Evolutionary conservation across 768 basidiomycete species (phyloP).

Genomic region (Mycena polygramma): DNA sequence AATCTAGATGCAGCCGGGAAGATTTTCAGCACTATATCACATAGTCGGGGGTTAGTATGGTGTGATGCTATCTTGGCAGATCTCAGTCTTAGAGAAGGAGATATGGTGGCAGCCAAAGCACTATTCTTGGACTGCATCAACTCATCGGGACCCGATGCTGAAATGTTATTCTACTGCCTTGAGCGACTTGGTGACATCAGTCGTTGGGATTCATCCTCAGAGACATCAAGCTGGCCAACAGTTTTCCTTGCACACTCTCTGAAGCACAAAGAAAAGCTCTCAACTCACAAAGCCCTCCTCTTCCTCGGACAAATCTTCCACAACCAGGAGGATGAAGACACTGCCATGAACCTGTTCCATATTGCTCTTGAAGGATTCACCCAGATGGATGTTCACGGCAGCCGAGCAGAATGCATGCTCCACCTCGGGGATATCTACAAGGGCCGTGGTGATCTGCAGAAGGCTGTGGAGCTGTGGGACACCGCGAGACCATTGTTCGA

Average conservation of each 20-base stretch:
- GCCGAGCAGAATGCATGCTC: conserved; percentile 2
- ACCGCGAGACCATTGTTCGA: not conserved
- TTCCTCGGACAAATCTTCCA: conserved; percentile 4
- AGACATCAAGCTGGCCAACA: not conserved
- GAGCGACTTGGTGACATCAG: not conserved
- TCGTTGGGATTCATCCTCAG: not conserved
- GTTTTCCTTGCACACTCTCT: not conserved
- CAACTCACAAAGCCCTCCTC: not conserved
- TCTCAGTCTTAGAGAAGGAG: not conserved
- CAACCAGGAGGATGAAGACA: not conserved
- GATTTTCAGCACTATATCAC: not conserved
- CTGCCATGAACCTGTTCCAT: not conserved
- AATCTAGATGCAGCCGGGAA: not conserved
- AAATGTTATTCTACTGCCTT: not conserved
- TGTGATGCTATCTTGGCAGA: not conserved
- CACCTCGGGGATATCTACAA: not conserved
- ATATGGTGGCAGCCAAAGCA: not conserved
- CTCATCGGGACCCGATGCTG: too few species aligned
- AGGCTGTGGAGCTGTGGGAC: not conserved
- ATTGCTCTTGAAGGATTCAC: conserved; percentile 10
- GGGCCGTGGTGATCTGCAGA: not conserved
- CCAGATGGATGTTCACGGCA: conserved; percentile 9
- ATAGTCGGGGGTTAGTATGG: not conserved
- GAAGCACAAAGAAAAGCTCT: not conserved
- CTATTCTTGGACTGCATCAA: not conserved